Conservation (phyloP, 306 rosid species). For the Alnus glutinosa region DNA sequence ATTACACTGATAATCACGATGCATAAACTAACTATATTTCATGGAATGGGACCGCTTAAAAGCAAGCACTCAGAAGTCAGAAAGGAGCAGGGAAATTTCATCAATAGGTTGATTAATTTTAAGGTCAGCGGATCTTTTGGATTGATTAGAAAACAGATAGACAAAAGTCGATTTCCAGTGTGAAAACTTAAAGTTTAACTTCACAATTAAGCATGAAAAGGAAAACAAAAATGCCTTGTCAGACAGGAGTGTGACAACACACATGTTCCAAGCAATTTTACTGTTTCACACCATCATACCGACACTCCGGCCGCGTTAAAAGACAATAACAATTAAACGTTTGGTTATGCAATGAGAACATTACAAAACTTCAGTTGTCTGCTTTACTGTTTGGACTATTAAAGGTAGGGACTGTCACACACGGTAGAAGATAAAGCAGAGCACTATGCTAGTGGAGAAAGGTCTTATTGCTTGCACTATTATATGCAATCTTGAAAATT, state of each 20-base stretch:
- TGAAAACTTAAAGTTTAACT: not conserved
- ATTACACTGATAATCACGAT: not conserved
- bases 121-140: constrained; percentile 17
- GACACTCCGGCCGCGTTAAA: not conserved
- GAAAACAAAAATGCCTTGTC: not conserved
- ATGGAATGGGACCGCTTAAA: constrained; percentile 27
- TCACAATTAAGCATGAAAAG: not conserved
- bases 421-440: not conserved
- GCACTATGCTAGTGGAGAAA: constrained; percentile 36
- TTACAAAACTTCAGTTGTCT: not conserved
- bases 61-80: constrained; percentile 10
- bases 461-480: constrained; percentile 39
- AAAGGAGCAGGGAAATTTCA: not conserved
- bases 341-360: not conserved
- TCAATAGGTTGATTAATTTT: not conserved
- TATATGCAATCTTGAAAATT: not conserved
- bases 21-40: constrained; percentile 1
- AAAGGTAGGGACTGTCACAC: not conserved
- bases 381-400: not conserved
- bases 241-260: not conserved
- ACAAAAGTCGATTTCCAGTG: not conserved
- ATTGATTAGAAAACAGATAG: not conserved
- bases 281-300: not conserved
- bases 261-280: not conserved
- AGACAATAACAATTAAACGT: not conserved